A percentile compares a stretch with the other conserved stretches of the same genome.
phyloP scores from a whole-genome alignment of 306 rosid genomes.

The Abrus precatorius region DNA sequence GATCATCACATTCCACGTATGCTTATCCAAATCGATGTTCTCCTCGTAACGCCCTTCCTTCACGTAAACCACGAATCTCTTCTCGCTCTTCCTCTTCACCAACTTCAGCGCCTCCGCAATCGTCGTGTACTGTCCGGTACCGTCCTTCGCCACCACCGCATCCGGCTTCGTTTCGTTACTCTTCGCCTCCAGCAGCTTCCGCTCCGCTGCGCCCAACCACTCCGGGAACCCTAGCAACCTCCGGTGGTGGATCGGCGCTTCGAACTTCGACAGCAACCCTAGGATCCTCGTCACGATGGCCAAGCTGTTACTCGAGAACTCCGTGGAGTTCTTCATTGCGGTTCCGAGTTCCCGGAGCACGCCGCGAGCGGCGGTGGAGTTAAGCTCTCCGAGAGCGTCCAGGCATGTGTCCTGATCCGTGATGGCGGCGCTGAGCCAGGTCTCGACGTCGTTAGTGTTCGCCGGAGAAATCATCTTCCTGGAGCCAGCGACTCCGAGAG shows the following conservation, averaged over 20 bases:
- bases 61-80: conserved; percentile 68
- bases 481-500: conserved; percentile 44
- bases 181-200: conserved; percentile 64
- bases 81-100: conserved; percentile 71
- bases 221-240: conserved; percentile 69
- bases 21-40: conserved; percentile 77
- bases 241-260: conserved; percentile 68
- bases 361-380: conserved; percentile 50
- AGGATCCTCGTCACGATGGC: conserved; percentile 78
- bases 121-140: conserved; percentile 61
- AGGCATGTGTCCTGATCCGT: conserved; percentile 88
- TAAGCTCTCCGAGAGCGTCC: conserved; percentile 70
- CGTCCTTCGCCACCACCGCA: conserved; percentile 79
- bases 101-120: conserved; percentile 62
- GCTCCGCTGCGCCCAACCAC: conserved; percentile 79
- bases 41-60: conserved; percentile 81
- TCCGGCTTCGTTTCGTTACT: conserved; percentile 36
- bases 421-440: conserved; percentile 82
- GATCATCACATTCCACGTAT: conserved; percentile 91
- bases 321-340: conserved; percentile 71
- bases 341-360: conserved; percentile 32
- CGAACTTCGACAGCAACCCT: conserved; percentile 50
- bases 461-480: conserved; percentile 50
- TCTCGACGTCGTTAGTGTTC: conserved; percentile 57
- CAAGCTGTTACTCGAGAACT: conserved; percentile 82